Evolutionary conservation across 169 alveolate species (phyloP).

Genomic region (Plasmodium cynomolgi): DNA sequence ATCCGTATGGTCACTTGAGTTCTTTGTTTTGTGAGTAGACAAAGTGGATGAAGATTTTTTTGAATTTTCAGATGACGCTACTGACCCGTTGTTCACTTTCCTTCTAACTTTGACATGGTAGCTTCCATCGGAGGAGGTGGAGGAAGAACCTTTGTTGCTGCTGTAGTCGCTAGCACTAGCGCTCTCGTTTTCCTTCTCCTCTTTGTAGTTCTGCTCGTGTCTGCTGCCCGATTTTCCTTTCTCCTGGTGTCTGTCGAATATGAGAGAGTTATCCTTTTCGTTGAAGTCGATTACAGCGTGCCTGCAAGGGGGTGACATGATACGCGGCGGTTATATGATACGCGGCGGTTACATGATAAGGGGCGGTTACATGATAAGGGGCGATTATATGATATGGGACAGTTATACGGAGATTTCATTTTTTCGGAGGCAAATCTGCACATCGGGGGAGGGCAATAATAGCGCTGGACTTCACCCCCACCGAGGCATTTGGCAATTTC

Average conservation of each 20-base stretch:
- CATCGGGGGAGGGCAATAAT: too few relatives aligned
- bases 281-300: slow-evolving; percentile 60
- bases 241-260: neutral
- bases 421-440: too few relatives aligned
- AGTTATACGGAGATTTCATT: too few relatives aligned
- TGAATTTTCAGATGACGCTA: slow-evolving; percentile 3
- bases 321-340: neutral
- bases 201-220: neutral
- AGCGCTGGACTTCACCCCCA: too few relatives aligned
- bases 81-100: slow-evolving; percentile 4
- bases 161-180: slow-evolving; percentile 25
- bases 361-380: neutral
- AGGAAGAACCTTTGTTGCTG: neutral
- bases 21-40: slow-evolving; percentile 28
- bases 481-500: neutral
- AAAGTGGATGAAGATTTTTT: slow-evolving; percentile 12
- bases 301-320: neutral
- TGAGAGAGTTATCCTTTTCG: slow-evolving; percentile 24
- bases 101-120: neutral
- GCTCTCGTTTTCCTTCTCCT: neutral
- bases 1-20: slow-evolving; percentile 17
- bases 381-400: too few relatives aligned
- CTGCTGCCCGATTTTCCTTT: neutral
- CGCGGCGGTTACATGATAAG: neutral
- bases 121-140: slow-evolving; percentile 23